Conservation (phyloP, 495 filamentous ascomycete species). For the Daldinia grandis region DNA sequence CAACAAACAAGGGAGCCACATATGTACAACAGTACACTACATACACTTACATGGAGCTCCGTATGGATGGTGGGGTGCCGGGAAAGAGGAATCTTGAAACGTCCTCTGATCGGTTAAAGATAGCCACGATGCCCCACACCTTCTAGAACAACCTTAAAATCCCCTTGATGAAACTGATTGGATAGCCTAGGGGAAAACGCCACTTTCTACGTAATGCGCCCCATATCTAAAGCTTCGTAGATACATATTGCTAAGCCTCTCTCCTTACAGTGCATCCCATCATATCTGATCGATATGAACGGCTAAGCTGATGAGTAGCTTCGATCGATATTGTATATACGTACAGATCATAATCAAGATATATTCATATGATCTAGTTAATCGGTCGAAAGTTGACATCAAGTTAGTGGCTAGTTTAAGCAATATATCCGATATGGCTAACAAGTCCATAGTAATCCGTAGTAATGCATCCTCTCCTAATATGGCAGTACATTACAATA, state of each 20-base stretch:
- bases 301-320: neutral
- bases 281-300: neutral
- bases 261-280: constrained; percentile 1
- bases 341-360: neutral
- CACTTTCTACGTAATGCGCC: constrained; percentile 24
- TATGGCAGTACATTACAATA: neutral
- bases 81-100: constrained; percentile 34
- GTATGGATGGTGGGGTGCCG: constrained; percentile 17
- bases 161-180: constrained; percentile 8
- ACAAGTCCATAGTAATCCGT: neutral
- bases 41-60: neutral
- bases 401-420: neutral
- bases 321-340: neutral
- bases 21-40: no score
- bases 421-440: neutral
- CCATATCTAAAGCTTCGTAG: neutral
- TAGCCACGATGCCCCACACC: constrained; percentile 19
- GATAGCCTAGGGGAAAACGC: constrained; percentile 8
- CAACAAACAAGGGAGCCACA: constrained; percentile 27
- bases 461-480: neutral
- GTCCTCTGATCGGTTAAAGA: constrained; percentile 21
- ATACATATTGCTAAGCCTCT: constrained; percentile 25
- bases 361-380: neutral
- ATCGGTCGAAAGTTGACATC: neutral
- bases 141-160: constrained; percentile 42